A percentile compares a stretch with the other conserved stretches of the same genome.
phyloP scores from a whole-genome alignment of 441 rosid genomes.

The Eutrema salsugineum region DNA sequence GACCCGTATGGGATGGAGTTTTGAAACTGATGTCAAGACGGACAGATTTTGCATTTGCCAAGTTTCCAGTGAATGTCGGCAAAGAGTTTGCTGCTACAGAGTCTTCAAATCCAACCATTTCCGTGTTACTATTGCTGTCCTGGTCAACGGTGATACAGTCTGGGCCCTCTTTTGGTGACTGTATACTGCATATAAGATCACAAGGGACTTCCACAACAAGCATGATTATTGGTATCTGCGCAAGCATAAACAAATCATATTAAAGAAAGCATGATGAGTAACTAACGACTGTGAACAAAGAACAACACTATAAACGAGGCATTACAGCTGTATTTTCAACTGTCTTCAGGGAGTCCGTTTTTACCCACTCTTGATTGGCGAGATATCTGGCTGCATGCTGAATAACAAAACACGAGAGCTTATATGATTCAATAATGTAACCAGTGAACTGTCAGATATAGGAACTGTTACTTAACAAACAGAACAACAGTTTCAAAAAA shows the following conservation, averaged over 20 bases:
- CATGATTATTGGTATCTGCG: slow-evolving; percentile 92
- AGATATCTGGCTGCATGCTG: slow-evolving; percentile 99
- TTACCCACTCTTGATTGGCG: slow-evolving; percentile 99
- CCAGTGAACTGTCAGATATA: slow-evolving; percentile 4
- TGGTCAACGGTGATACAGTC: slow-evolving; percentile 40
- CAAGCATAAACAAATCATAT: slow-evolving; percentile 17
- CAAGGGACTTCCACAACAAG: slow-evolving; percentile 95
- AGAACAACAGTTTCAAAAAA: background rate
- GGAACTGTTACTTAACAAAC: background rate
- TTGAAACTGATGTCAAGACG: slow-evolving; percentile 95
- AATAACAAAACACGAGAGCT: slow-evolving; percentile 29
- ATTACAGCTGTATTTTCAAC: slow-evolving; percentile 99
- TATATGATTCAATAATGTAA: background rate
- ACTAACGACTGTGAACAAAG: slow-evolving; percentile 14
- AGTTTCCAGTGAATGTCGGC: slow-evolving; percentile 33
- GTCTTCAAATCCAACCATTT: slow-evolving; percentile 51
- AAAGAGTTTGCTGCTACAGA: slow-evolving; percentile 45
- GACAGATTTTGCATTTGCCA: slow-evolving; percentile 62
- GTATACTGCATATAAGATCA: slow-evolving; percentile 66
- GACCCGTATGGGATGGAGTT: slow-evolving; percentile 94
- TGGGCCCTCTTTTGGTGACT: slow-evolving; percentile 63
- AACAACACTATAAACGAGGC: slow-evolving; percentile 24
- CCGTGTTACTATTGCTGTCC: slow-evolving; percentile 41
- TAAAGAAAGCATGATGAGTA: slow-evolving; percentile 32
- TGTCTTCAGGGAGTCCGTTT: slow-evolving; percentile 90